Conservation (phyloP, 139 green algal genomes). For the Micromonas commoda region DNA sequence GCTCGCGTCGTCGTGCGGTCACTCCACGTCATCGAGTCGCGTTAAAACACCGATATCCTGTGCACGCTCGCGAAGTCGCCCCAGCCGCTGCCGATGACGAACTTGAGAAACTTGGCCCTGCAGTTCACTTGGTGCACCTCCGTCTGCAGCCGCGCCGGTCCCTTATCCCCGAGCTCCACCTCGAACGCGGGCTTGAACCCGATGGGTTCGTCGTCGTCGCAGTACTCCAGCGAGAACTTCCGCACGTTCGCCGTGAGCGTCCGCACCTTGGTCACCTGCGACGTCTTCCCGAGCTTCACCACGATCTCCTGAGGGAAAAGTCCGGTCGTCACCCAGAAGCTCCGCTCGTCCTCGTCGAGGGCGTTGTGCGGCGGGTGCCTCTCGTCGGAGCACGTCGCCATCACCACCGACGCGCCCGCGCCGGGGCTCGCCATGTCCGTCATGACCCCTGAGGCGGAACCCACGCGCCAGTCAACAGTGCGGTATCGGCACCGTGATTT, state of each 20-base stretch:
- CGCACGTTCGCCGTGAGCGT: background rate
- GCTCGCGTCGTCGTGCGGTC: background rate
- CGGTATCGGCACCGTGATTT: too few relatives aligned
- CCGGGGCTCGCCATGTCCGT: constrained; percentile 45
- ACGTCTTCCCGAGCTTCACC: constrained; percentile 39
- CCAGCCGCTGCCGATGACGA: constrained; percentile 39
- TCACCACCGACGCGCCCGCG: constrained; percentile 43
- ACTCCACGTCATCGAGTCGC: too few relatives aligned
- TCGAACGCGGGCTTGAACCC: constrained; percentile 46
- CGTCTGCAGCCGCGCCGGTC: constrained; percentile 29
- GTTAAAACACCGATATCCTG: constrained; percentile 26
- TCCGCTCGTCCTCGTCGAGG: constrained; percentile 46
- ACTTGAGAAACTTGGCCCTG: constrained; percentile 41
- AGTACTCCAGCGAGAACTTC: background rate
- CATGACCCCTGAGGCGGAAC: too few relatives aligned
- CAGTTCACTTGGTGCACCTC: constrained; percentile 44
- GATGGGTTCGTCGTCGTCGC: background rate
- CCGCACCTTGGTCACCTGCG: background rate
- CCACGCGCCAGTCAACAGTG: too few relatives aligned
- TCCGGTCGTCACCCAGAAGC: constrained; percentile 54
- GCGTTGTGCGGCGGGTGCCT: constrained; percentile 48
- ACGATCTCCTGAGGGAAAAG: constrained; percentile 55
- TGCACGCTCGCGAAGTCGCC: constrained; percentile 44
- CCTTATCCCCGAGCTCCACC: constrained; percentile 29
- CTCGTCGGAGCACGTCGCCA: constrained; percentile 47